phyloP scores from a whole-genome alignment of 139 green algal species.

The Picochlorum costavermella region DNA sequence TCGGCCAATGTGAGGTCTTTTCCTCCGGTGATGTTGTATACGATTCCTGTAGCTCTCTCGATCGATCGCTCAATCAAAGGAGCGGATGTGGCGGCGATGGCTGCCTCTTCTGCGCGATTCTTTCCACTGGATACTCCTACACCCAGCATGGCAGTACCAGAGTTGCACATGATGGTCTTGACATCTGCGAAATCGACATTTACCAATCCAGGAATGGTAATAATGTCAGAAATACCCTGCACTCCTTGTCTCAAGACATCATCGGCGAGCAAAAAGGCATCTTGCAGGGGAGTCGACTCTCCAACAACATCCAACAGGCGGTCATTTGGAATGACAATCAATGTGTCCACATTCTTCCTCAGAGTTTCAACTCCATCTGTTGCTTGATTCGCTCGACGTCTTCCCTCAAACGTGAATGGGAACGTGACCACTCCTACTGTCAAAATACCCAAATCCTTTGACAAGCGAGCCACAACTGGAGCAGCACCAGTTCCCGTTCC shows the following conservation, averaged over 20 bases:
- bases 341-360: conserved; percentile 82
- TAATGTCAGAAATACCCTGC: conserved; percentile 98
- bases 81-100: conserved; percentile 68
- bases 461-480: conserved; percentile 76
- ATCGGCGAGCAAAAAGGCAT: conserved; percentile 92
- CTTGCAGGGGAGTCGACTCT: conserved; percentile 73
- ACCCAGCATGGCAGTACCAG: conserved; percentile 89
- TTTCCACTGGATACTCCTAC: conserved; percentile 54
- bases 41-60: conserved; percentile 87
- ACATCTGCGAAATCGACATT: conserved; percentile 99
- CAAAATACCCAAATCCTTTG: conserved; percentile 81
- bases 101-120: conserved; percentile 50
- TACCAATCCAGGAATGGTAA: conserved; percentile 93
- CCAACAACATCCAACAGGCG: conserved; percentile 80
- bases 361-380: conserved; percentile 65
- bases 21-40: conserved; percentile 97
- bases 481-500: conserved; percentile 91
- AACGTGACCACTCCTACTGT: conserved; percentile 95
- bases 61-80: conserved; percentile 94
- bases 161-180: conserved; percentile 90
- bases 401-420: conserved; percentile 94
- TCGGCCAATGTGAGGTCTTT: conserved; percentile 84
- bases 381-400: conserved; percentile 61
- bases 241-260: conserved; percentile 91
- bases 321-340: conserved; percentile 98